Percentiles rank a stretch among this genome's conserved stretches.
Evolutionary conservation across 345 rosid genomes (phyloP).

Genomic region (Brassica incana): DNA sequence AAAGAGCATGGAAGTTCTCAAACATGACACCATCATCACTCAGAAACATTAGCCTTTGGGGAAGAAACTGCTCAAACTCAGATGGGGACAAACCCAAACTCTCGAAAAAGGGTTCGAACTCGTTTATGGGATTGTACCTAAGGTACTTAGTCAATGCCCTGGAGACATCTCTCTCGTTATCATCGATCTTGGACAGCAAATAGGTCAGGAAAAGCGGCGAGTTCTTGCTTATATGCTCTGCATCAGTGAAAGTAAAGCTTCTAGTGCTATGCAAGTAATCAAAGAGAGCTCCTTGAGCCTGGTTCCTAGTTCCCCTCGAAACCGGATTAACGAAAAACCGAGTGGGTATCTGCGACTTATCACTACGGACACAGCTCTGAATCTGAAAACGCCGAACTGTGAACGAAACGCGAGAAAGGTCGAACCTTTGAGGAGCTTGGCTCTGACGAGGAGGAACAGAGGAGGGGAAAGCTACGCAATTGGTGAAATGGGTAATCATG

Average conservation of each 20-base stretch:
- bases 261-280: conserved; percentile 80
- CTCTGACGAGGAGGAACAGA: conserved; percentile 36
- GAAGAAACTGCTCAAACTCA: conserved; percentile 52
- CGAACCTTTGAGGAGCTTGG: conserved; percentile 25
- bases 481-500: conserved; percentile 45
- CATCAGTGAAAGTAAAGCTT: conserved; percentile 56
- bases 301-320: conserved; percentile 47
- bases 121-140: conserved; percentile 78
- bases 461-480: conserved; percentile 35
- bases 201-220: conserved; percentile 55
- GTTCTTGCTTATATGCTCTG: conserved; percentile 84
- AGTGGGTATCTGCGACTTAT: conserved; percentile 32
- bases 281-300: conserved; percentile 62
- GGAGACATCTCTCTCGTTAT: conserved; percentile 47
- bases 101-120: conserved; percentile 87
- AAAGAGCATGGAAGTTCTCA: conserved; percentile 60
- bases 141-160: conserved; percentile 53
- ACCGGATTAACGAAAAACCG: conserved; percentile 35
- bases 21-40: conserved; percentile 62
- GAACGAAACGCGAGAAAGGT: conserved; percentile 39
- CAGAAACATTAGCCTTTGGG: conserved; percentile 49
- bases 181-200: conserved; percentile 58
- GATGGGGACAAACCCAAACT: conserved; percentile 68
- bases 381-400: conserved; percentile 38
- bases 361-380: conserved; percentile 29